Conservation (phyloP, 2,329 filamentous ascomycete genomes). For the Davidsoniella neocaledoniae region DNA sequence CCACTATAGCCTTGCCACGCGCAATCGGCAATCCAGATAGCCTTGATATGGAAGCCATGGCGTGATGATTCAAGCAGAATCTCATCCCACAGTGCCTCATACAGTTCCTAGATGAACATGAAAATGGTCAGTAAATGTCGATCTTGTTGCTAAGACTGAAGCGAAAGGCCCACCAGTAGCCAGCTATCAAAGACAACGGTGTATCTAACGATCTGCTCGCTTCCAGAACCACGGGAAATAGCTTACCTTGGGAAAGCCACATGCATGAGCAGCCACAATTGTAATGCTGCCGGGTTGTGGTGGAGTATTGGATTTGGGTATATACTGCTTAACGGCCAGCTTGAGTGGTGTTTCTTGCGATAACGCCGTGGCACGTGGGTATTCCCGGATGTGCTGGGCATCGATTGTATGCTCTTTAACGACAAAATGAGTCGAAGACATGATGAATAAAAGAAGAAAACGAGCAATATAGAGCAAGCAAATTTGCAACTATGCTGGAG, state of each 20-base stretch:
- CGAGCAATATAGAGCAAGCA: too few relatives aligned
- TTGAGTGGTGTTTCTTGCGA: constrained; percentile 59
- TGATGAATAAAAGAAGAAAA: too few relatives aligned
- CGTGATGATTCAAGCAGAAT: constrained; percentile 41
- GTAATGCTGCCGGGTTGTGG: constrained; percentile 65
- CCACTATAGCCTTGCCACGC: constrained; percentile 69
- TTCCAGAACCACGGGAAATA: background rate
- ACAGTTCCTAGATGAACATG: constrained; percentile 49
- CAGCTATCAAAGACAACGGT: background rate
- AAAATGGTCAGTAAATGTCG: background rate
- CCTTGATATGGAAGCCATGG: constrained; percentile 49
- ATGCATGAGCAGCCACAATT: constrained; percentile 74
- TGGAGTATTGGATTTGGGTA: constrained; percentile 49
- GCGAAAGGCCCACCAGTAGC: too few relatives aligned
- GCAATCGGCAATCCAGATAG: constrained; percentile 84
- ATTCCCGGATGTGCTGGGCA: constrained; percentile 68
- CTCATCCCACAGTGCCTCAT: constrained; percentile 84
- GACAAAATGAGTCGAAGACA: background rate
- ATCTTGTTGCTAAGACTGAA: background rate
- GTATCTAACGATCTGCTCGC: background rate
- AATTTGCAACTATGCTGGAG: too few relatives aligned
- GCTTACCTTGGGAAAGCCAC: constrained; percentile 72
- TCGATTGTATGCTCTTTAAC: constrained; percentile 41
- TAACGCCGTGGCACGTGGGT: constrained; percentile 52
- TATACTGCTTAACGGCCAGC: constrained; percentile 77